Evolutionary conservation across 2,329 filamentous ascomycete species (phyloP).

Genomic region (Alternaria ventricosa): DNA sequence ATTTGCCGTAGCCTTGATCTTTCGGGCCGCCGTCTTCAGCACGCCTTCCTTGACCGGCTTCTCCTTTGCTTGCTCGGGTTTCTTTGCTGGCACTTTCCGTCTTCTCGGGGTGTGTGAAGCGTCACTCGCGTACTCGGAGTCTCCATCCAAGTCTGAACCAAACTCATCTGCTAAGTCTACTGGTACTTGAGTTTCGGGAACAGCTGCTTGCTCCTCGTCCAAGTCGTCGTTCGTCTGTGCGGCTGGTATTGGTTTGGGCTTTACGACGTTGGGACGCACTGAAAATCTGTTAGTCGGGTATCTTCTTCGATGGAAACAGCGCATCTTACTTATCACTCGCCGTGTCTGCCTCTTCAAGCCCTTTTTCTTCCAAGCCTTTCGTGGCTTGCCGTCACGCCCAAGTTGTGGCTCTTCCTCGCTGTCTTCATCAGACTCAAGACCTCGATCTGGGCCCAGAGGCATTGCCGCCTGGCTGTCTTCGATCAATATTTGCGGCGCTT

Average conservation of each 20-base stretch:
- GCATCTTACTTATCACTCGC: slow-evolving; percentile 61
- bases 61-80: slow-evolving; percentile 11
- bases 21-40: slow-evolving; percentile 50
- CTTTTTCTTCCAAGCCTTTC: slow-evolving; percentile 79
- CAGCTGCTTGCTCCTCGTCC: slow-evolving; percentile 51
- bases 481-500: slow-evolving; percentile 44
- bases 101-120: slow-evolving; percentile 44
- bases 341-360: slow-evolving; percentile 81
- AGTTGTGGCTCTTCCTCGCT: slow-evolving; percentile 52
- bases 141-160: slow-evolving; percentile 40
- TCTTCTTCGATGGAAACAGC: not conserved
- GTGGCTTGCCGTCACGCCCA: slow-evolving; percentile 64
- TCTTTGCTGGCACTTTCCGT: slow-evolving; percentile 31
- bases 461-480: slow-evolving; percentile 54
- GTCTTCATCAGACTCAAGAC: slow-evolving; percentile 65
- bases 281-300: slow-evolving; percentile 24
- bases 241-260: slow-evolving; percentile 52
- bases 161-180: slow-evolving; percentile 43
- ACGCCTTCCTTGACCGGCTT: slow-evolving; percentile 31
- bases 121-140: slow-evolving; percentile 53
- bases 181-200: slow-evolving; percentile 34
- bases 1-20: slow-evolving; percentile 55
- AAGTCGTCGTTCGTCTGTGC: slow-evolving; percentile 32
- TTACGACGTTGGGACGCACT: slow-evolving; percentile 49
- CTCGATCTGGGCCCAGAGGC: slow-evolving; percentile 55